These are phyloP conservation scores for Macrocybe sp. DNA, from an alignment of 1,284 basidiomycete genomes.

Conservation along the genomic window DNA sequence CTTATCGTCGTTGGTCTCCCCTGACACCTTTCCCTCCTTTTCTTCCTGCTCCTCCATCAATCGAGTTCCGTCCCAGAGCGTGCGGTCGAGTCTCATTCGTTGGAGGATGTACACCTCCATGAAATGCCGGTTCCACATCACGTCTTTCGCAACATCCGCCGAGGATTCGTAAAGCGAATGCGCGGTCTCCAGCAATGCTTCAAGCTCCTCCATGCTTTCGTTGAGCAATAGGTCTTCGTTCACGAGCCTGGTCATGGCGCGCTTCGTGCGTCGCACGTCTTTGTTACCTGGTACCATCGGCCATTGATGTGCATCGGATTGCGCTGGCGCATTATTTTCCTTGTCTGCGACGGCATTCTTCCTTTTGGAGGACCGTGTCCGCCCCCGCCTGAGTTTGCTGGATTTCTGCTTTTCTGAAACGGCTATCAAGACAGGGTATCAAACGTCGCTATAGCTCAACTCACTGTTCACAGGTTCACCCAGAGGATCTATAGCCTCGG, in stretches of 20 bases:
- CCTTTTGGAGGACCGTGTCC: too few species aligned
- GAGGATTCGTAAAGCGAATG: constrained; percentile 6
- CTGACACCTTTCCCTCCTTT: not conserved
- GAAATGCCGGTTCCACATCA: constrained; percentile 12
- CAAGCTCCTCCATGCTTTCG: constrained; percentile 9
- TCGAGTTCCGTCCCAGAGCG: constrained; percentile 23
- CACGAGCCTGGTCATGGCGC: constrained; percentile 15
- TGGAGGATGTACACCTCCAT: constrained; percentile 12
- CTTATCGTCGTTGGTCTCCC: not conserved
- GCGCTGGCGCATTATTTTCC: too few species aligned
- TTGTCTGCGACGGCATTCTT: too few species aligned
- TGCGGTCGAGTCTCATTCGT: constrained; percentile 16
- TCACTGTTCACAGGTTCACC: too few species aligned
- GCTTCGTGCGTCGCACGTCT: constrained; percentile 16
- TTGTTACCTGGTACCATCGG: constrained; percentile 11
- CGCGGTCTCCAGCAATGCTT: constrained; percentile 12
- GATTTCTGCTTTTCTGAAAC: too few species aligned
- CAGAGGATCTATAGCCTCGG: too few species aligned
- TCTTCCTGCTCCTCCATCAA: constrained; percentile 3
- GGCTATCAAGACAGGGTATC: too few species aligned
- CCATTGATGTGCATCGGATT: too few species aligned
- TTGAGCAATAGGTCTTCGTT: constrained; percentile 10
- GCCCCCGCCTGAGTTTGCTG: too few species aligned
- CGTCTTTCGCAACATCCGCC: constrained; percentile 9
- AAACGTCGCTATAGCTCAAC: too few species aligned